phyloP scores from a whole-genome alignment of 2,329 filamentous ascomycete genomes.

The Aspergillus sp. region DNA sequence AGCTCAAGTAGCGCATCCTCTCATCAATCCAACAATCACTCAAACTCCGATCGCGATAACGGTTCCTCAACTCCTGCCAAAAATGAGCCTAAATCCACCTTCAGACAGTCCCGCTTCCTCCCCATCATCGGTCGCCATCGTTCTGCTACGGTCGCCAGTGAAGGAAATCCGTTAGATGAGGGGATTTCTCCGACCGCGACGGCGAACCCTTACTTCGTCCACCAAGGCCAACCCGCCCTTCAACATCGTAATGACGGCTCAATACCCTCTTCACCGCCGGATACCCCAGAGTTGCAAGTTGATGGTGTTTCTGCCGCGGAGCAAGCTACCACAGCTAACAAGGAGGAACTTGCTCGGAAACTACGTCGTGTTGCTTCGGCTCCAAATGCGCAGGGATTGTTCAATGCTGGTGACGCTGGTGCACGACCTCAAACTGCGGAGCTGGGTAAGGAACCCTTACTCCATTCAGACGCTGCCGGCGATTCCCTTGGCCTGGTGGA shows the following conservation, averaged over 20 bases:
- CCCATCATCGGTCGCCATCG: conserved; percentile 83
- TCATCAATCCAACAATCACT: conserved; percentile 29
- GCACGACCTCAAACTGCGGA: conserved; percentile 82
- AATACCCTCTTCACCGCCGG: conserved; percentile 86
- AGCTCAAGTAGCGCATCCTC: conserved; percentile 51
- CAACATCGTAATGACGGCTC: conserved; percentile 94
- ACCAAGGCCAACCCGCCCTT: conserved; percentile 89
- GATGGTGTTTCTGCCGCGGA: conserved; percentile 66
- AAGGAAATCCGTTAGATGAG: conserved; percentile 88
- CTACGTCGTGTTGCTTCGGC: conserved; percentile 92
- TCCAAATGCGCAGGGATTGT: conserved; percentile 93
- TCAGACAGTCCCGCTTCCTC: conserved; percentile 86
- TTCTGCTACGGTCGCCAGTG: conserved; percentile 86
- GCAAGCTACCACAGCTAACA: conserved; percentile 73
- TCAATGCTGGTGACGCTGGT: conserved; percentile 60
- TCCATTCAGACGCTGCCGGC: conserved; percentile 54
- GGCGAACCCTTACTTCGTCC: conserved; percentile 95
- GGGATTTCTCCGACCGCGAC: conserved; percentile 86
- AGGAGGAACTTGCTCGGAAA: conserved; percentile 92
- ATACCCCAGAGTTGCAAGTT: conserved; percentile 77
- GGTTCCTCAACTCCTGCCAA: conserved; percentile 50
- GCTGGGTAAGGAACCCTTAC: conserved; percentile 76
- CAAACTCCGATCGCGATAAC: conserved; percentile 36
- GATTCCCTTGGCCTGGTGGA: conserved; percentile 58
- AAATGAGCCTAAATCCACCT: conserved; percentile 64